phyloP scores from a whole-genome alignment of 495 filamentous ascomycete genomes.

The Chaetomium cochliodes region DNA sequence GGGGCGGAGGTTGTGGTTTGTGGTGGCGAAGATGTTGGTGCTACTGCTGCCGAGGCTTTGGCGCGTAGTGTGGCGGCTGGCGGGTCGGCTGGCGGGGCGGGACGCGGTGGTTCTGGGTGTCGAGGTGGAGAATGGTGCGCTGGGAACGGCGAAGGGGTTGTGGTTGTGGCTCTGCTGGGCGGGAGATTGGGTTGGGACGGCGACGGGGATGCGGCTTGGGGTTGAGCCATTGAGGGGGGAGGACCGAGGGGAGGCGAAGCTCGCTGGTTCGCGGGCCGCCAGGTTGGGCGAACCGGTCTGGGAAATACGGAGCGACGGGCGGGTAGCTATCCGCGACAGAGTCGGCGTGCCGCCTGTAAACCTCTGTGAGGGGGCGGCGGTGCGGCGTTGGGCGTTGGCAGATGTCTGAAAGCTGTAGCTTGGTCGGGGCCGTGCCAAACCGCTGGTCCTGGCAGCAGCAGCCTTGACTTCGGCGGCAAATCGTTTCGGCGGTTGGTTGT shows the following conservation, averaged over 20 bases:
- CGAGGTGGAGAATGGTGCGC: constrained; percentile 6
- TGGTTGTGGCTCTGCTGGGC: constrained; percentile 24
- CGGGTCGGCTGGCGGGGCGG: constrained; percentile 26
- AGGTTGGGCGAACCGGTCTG: constrained; percentile 48
- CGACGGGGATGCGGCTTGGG: constrained; percentile 44
- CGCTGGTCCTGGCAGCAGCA: constrained; percentile 16
- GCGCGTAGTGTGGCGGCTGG: constrained; percentile 29
- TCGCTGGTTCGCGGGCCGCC: constrained; percentile 47
- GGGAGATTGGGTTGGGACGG: constrained; percentile 27
- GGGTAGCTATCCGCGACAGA: constrained; percentile 26
- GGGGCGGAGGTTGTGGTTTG: constrained; percentile 7
- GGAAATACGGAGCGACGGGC: constrained; percentile 42
- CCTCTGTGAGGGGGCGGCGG: constrained; percentile 41
- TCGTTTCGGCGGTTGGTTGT: constrained; percentile 27
- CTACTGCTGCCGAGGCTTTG: constrained; percentile 9
- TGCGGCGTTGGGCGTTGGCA: constrained; percentile 35
- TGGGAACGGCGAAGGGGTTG: constrained; percentile 28
- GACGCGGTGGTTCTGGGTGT: constrained; percentile 24
- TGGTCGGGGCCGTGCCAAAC: constrained; percentile 17
- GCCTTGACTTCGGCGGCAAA: constrained; percentile 25
- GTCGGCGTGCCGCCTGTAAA: constrained; percentile 30
- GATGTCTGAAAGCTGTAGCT: constrained; percentile 27
- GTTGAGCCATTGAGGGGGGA: constrained; percentile 27
- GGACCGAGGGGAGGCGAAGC: constrained; percentile 52
- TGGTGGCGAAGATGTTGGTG: neutral